Conservation (phyloP, 495 filamentous ascomycete genomes). For the Viridothelium virens region DNA sequence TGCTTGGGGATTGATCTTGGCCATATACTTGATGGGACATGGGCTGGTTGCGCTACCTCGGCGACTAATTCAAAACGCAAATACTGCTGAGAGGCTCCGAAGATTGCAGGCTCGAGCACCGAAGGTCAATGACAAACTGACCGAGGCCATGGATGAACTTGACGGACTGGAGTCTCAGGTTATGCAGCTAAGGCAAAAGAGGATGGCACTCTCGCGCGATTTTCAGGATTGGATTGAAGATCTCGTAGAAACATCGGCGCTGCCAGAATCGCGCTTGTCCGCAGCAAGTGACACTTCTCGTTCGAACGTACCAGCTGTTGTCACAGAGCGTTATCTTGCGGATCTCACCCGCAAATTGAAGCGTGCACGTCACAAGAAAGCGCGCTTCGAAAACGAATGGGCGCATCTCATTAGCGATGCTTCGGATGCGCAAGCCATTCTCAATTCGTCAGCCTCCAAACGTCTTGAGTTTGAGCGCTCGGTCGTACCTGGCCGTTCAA, state of each 20-base stretch:
- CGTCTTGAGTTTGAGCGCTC: constrained; percentile 65
- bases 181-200: constrained; percentile 64
- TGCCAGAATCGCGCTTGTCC: constrained; percentile 51
- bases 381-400: constrained; percentile 80
- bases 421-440: constrained; percentile 65
- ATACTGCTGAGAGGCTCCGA: constrained; percentile 60
- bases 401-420: constrained; percentile 65
- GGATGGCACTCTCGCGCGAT: constrained; percentile 69
- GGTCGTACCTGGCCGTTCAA: constrained; percentile 35
- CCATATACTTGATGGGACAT: constrained; percentile 96
- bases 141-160: constrained; percentile 71
- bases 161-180: constrained; percentile 78
- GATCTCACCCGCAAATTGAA: constrained; percentile 75
- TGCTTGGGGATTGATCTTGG: constrained; percentile 81
- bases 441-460: constrained; percentile 75
- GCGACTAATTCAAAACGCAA: constrained; percentile 66
- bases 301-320: constrained; percentile 61
- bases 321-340: constrained; percentile 88
- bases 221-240: constrained; percentile 96
- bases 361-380: constrained; percentile 71
- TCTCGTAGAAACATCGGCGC: constrained; percentile 62
- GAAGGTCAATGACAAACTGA: constrained; percentile 74
- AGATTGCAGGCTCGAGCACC: constrained; percentile 73
- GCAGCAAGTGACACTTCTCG: constrained; percentile 32
- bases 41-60: constrained; percentile 87